phyloP scores from a whole-genome alignment of 2,329 filamentous ascomycete species.

The Colletotrichum neosansevieriae region DNA sequence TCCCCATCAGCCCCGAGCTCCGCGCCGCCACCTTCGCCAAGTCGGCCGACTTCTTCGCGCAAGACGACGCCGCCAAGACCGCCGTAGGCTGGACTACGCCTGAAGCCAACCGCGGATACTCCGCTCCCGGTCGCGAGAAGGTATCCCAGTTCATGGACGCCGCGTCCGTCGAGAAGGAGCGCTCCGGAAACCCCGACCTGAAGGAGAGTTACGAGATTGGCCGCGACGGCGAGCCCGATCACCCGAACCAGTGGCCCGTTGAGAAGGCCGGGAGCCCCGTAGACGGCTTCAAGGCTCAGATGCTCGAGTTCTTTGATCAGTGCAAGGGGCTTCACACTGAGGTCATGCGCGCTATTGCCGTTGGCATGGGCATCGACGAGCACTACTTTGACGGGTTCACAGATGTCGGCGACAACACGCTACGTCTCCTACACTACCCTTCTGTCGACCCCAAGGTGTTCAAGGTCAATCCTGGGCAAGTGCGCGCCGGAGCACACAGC shows the following conservation, averaged over 20 bases:
- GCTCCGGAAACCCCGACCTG: constrained; percentile 70
- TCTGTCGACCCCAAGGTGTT: constrained; percentile 75
- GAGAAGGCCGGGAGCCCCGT: constrained; percentile 62
- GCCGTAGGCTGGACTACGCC: constrained; percentile 78
- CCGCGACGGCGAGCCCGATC: constrained; percentile 66
- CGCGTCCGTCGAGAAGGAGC: constrained; percentile 68
- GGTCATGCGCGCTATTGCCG: constrained; percentile 85
- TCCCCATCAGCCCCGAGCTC: constrained; percentile 73
- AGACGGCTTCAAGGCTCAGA: constrained; percentile 74
- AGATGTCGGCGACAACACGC: constrained; percentile 75
- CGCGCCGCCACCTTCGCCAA: constrained; percentile 73
- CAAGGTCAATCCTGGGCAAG: constrained; percentile 73
- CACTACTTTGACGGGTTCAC: constrained; percentile 83
- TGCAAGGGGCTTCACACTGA: constrained; percentile 81
- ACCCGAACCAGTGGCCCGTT: constrained; percentile 82
- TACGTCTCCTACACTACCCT: constrained; percentile 84
- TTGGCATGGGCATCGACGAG: constrained; percentile 81
- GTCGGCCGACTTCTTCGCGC: constrained; percentile 78
- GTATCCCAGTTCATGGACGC: constrained; percentile 68
- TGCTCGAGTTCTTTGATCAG: constrained; percentile 79
- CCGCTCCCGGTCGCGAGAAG: constrained; percentile 78
- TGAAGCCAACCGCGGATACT: constrained; percentile 80
- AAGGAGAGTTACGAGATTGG: constrained; percentile 77
- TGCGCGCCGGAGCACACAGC: constrained; percentile 83
- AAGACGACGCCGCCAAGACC: constrained; percentile 72